phyloP scores from a whole-genome alignment of 352 stramenopile species.

The Pelagophyceae sp. region DNA sequence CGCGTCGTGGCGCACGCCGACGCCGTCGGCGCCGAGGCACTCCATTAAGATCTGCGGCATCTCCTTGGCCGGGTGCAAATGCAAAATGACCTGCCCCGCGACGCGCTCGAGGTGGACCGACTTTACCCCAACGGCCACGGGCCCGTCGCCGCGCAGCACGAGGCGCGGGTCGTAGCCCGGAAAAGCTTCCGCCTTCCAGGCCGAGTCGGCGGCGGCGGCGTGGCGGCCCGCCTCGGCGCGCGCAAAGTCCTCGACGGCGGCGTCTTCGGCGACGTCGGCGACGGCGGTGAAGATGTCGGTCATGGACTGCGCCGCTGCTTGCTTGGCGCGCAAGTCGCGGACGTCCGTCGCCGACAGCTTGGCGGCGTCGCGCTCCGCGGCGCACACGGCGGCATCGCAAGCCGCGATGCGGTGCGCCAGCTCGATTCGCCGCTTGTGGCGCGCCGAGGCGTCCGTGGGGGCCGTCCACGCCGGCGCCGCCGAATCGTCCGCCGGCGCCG shows the following conservation, averaged over 20 bases:
- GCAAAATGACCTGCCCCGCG: background rate
- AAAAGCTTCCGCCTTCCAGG: background rate
- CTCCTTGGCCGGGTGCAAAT: background rate
- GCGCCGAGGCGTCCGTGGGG: background rate
- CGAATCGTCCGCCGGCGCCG: background rate
- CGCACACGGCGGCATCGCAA: background rate
- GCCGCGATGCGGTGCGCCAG: background rate
- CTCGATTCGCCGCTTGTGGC: background rate
- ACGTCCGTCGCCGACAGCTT: background rate
- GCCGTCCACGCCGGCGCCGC: too few relatives aligned
- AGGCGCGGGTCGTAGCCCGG: background rate
- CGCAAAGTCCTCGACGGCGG: background rate
- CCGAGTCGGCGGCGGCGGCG: background rate
- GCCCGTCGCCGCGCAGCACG: background rate
- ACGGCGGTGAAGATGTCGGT: too few relatives aligned
- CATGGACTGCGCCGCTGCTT: too few relatives aligned
- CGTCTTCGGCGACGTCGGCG: background rate
- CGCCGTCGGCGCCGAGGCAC: background rate
- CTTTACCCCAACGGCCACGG: background rate
- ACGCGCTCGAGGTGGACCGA: background rate
- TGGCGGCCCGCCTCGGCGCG: background rate
- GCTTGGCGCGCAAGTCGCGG: background rate
- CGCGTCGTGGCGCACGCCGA: background rate
- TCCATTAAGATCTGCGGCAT: background rate
- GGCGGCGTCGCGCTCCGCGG: background rate